phyloP scores from a whole-genome alignment of 2,329 filamentous ascomycete genomes.

The Trichoderma guizhouense region DNA sequence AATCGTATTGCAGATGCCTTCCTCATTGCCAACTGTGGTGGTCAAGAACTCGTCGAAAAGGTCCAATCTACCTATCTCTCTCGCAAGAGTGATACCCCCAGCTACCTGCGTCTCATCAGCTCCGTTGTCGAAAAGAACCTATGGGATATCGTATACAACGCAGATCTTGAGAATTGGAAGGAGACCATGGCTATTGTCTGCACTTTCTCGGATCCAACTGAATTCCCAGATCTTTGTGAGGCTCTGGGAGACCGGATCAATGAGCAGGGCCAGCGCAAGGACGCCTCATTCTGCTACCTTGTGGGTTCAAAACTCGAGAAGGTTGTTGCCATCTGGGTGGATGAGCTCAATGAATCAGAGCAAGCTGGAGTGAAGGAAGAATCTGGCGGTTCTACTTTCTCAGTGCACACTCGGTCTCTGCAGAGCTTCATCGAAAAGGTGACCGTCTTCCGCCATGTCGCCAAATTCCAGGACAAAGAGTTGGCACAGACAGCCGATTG shows the following conservation, averaged over 20 bases:
- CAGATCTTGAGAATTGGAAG: constrained; percentile 90
- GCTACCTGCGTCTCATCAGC: constrained; percentile 84
- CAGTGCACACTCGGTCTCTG: constrained; percentile 81
- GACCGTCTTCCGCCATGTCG: constrained; percentile 90
- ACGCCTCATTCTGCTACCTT: constrained; percentile 95
- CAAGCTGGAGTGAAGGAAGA: constrained; percentile 67
- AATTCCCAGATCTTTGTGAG: constrained; percentile 94
- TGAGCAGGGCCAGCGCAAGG: constrained; percentile 73
- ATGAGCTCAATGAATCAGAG: constrained; percentile 83
- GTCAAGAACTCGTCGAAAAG: constrained; percentile 89
- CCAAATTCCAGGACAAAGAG: constrained; percentile 83
- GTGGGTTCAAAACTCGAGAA: constrained; percentile 97
- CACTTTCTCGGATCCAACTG: constrained; percentile 85
- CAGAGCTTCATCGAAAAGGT: constrained; percentile 98
- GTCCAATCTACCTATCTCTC: constrained; percentile 89
- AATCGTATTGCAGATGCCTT: constrained; percentile 93
- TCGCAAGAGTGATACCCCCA: constrained; percentile 76
- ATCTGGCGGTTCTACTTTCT: constrained; percentile 77
- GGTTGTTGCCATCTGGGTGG: constrained; percentile 90
- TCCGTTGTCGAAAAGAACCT: constrained; percentile 95
- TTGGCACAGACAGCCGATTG: constrained; percentile 69
- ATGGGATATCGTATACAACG: constrained; percentile 97
- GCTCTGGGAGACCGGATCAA: constrained; percentile 87
- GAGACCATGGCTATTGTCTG: constrained; percentile 94
- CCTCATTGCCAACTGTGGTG: constrained; percentile 95